These are phyloP conservation scores for Monosporozyma servazzii DNA, from an alignment of 805 yeast species.

Conservation along the genomic window DNA sequence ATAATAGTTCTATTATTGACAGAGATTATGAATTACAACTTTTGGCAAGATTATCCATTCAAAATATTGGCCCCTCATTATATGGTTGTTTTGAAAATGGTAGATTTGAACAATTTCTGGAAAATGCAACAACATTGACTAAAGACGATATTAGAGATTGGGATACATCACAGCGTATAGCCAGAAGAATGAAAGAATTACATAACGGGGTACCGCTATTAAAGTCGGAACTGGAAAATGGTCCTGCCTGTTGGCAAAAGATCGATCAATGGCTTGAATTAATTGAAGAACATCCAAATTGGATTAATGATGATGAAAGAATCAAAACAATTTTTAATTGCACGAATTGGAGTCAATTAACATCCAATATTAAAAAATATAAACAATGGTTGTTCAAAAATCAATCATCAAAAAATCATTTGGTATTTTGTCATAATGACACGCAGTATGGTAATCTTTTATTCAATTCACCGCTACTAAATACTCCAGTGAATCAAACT, in stretches of 20 bases:
- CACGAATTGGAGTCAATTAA: slow-evolving; percentile 40
- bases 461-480: slow-evolving; percentile 46
- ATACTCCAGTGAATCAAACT: slow-evolving; percentile 25
- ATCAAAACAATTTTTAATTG: slow-evolving; percentile 33
- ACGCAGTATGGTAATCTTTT: slow-evolving; percentile 92
- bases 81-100: slow-evolving; percentile 90
- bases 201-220: slow-evolving; percentile 70
- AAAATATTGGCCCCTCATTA: slow-evolving; percentile 79
- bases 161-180: slow-evolving; percentile 71
- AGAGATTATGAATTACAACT: slow-evolving; percentile 69
- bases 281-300: slow-evolving; percentile 32
- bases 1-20: slow-evolving; percentile 78
- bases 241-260: slow-evolving; percentile 63
- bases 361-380: slow-evolving; percentile 42
- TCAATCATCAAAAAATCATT: slow-evolving; percentile 29
- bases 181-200: slow-evolving; percentile 92
- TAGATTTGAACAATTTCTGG: slow-evolving; percentile 85
- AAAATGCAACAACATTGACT: slow-evolving; percentile 69
- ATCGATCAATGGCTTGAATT: slow-evolving; percentile 62
- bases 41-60: slow-evolving; percentile 61
- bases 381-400: slow-evolving; percentile 48
- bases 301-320: slow-evolving; percentile 29
- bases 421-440: slow-evolving; percentile 90
- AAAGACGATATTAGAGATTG: slow-evolving; percentile 67
- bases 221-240: slow-evolving; percentile 42